Evolutionary conservation across 2,329 filamentous ascomycete genomes (phyloP), one percentile per base, ranked within the genome.

Genomic region (Sphaceloma murrayae): DNA sequence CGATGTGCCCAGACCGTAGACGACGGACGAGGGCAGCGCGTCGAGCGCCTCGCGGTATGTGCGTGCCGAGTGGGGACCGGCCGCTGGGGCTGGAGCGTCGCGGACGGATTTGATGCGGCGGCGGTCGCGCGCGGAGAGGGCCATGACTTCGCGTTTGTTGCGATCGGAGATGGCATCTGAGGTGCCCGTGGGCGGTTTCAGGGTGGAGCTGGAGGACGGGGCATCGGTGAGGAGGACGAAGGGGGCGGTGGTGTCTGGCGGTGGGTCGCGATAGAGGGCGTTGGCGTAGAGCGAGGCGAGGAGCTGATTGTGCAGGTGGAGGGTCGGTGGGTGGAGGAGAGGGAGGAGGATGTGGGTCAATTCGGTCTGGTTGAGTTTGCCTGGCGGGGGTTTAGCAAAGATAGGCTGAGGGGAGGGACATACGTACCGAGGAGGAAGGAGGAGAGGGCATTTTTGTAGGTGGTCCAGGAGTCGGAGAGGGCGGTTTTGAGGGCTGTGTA

Each of bases 181-280:
- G 14, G 70, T 69, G 24, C 58, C 57, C 24, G 67, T 64, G 10
- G 70, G 69, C n/a, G 54, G 53, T 30, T 31, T 46, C 2, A 36
- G 18, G 3, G 54, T 52, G 27, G 50, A 51, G 3, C 85, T 82
- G 11, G 84, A 87, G 30, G 66, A 79, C 38, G 77, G 78, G 13
- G 89, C 94, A 49, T 91, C 89, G 50, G 75, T 77, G 24, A 75
- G 75, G 29, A 73, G 73, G 36, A 81, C 77, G 74, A 75, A 81
- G 53, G 68, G 72, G 49, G 77, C 77, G 47, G 79, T 73, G 32
- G 75, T 75, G 22, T 54, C 51, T 47, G 75, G 70, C 44, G 77
- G 77, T 22, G 73, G 63, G 54, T 81, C 77, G 54, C 76, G 70
- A 48, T 64, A 66, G 21, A 72, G 63, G 16, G 72, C 65, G 53